Percentiles rank a stretch among this genome's conserved stretches.
phyloP scores from a whole-genome alignment of 495 filamentous ascomycete species.

The Daldinia concentrica region DNA sequence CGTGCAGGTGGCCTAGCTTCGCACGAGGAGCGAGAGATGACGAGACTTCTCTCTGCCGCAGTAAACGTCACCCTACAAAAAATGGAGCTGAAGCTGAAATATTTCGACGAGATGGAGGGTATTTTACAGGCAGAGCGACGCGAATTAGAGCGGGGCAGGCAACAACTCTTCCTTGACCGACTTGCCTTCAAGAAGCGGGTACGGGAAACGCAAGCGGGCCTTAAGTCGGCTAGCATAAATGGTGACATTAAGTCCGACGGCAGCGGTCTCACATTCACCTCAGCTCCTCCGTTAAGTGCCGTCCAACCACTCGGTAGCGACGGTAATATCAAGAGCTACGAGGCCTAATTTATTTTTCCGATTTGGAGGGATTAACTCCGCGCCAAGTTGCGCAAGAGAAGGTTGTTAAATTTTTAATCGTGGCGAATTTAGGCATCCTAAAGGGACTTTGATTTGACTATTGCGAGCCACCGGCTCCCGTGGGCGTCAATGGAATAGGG shows the following conservation, averaged over 20 bases:
- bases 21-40: slow-evolving; percentile 96
- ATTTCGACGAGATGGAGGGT: slow-evolving; percentile 95
- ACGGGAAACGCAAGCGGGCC: slow-evolving; percentile 78
- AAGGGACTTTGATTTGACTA: slow-evolving; percentile 18
- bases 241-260: slow-evolving; percentile 62
- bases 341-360: slow-evolving; percentile 52
- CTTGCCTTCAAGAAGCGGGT: slow-evolving; percentile 89
- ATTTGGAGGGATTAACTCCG: neutral
- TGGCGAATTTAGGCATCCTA: slow-evolving; percentile 32
- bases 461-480: slow-evolving; percentile 2
- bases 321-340: slow-evolving; percentile 62
- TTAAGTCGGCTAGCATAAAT: slow-evolving; percentile 67
- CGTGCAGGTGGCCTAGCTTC: slow-evolving; percentile 88
- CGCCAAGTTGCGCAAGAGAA: neutral
- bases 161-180: slow-evolving; percentile 92
- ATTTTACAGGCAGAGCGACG: slow-evolving; percentile 90
- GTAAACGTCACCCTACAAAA: slow-evolving; percentile 87
- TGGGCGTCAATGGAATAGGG: slow-evolving; percentile 31
- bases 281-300: slow-evolving; percentile 54
- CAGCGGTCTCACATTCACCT: slow-evolving; percentile 71
- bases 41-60: slow-evolving; percentile 83
- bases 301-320: slow-evolving; percentile 74
- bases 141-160: slow-evolving; percentile 88
- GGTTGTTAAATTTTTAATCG: slow-evolving; percentile 8
- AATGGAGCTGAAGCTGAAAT: slow-evolving; percentile 83